Conservation (phyloP, 2,329 filamentous ascomycete genomes). For the Epichloe sp. region DNA sequence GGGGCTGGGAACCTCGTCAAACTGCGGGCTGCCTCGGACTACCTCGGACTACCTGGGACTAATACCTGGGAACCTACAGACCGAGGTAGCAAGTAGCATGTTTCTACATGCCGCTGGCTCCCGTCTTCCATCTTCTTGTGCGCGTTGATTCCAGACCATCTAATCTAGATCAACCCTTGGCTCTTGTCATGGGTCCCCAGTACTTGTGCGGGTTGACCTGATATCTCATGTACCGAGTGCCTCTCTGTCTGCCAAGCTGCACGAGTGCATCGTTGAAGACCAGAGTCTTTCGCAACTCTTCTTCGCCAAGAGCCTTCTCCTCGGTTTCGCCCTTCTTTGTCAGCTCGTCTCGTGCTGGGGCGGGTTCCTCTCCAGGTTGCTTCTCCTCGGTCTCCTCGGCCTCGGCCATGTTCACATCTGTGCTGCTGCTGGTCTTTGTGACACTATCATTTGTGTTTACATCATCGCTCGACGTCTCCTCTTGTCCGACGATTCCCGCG, state of each 20-base stretch:
- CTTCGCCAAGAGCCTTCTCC: slow-evolving; percentile 11
- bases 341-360: slow-evolving; percentile 7
- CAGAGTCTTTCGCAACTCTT: slow-evolving; percentile 42
- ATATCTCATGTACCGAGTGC: slow-evolving; percentile 64
- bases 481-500: slow-evolving; percentile 23
- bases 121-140: no score
- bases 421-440: not conserved
- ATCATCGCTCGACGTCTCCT: slow-evolving; percentile 7
- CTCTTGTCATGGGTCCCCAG: slow-evolving; percentile 73
- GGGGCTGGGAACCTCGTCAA: not conserved
- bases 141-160: not conserved
- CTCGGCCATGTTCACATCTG: slow-evolving; percentile 25
- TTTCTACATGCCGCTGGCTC: no score
- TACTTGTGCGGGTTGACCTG: slow-evolving; percentile 83
- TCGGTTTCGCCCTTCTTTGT: slow-evolving; percentile 12
- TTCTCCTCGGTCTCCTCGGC: slow-evolving; percentile 21
- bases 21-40: no score
- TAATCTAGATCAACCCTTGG: slow-evolving; percentile 20
- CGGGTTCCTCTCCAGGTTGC: slow-evolving; percentile 4
- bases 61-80: no score
- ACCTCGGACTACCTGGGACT: no score
- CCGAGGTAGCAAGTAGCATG: no score
- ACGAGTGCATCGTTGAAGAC: slow-evolving; percentile 71
- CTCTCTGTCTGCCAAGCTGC: slow-evolving; percentile 55
- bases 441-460: not conserved